Percentiles rank a stretch among this genome's conserved stretches.
Evolutionary conservation across 805 yeast genomes (phyloP).

Genomic region (Myxozyma nipponensis): DNA sequence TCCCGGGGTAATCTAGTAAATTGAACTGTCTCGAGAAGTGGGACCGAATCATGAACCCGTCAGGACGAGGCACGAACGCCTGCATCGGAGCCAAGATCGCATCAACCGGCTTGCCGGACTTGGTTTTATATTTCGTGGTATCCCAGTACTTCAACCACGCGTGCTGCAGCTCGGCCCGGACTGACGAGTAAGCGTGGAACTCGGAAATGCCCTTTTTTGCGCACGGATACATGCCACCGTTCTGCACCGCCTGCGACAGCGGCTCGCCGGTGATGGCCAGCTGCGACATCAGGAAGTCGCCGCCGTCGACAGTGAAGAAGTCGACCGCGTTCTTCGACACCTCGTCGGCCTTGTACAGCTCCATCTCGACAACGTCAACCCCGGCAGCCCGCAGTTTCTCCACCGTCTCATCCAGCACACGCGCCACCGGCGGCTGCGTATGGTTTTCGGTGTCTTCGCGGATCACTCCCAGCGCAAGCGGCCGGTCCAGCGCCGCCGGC

Average conservation of each 20-base stretch:
- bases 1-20: conserved; percentile 24
- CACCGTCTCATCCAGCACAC: conserved; percentile 51
- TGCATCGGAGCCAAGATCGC: conserved; percentile 26
- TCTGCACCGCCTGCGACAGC: conserved; percentile 19
- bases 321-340: conserved; percentile 27
- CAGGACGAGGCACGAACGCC: conserved; percentile 25
- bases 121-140: conserved; percentile 17
- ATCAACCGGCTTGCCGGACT: conserved; percentile 25
- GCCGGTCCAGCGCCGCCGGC: conserved; percentile 18
- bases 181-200: conserved; percentile 22
- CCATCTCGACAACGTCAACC: conserved; percentile 47
- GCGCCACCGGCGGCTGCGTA: conserved; percentile 56
- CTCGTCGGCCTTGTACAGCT: conserved; percentile 18
- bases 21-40: conserved; percentile 27
- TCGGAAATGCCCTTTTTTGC: conserved; percentile 22
- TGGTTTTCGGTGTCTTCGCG: conserved; percentile 42
- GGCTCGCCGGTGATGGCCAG: conserved; percentile 26
- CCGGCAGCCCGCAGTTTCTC: conserved; percentile 56
- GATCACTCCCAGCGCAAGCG: conserved; percentile 26
- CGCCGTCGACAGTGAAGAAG: conserved; percentile 25
- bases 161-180: conserved; percentile 24
- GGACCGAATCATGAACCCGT: conserved; percentile 24
- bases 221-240: conserved; percentile 27
- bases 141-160: conserved; percentile 27
- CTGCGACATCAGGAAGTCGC: conserved; percentile 18